These are phyloP conservation scores for Murraya koenigii DNA, from an alignment of 345 rosid genomes.

Conservation along the genomic window DNA sequence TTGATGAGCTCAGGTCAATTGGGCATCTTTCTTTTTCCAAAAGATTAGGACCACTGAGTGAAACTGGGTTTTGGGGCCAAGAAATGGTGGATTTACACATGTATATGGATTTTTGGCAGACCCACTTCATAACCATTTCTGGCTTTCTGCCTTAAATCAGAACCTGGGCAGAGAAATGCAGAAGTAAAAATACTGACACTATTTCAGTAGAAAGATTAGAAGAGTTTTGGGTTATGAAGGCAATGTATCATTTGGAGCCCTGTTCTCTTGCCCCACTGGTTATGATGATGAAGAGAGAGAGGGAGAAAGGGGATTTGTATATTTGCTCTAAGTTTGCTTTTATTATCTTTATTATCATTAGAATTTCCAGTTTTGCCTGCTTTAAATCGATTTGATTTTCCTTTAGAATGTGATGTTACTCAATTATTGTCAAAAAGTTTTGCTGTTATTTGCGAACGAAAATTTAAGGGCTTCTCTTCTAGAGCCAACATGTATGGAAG, in stretches of 20 bases:
- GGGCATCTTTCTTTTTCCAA: constrained; percentile 8
- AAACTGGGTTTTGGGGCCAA: not conserved
- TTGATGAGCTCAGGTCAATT: not conserved
- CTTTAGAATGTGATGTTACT: not conserved
- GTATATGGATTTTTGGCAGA: not conserved
- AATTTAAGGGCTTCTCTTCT: not conserved
- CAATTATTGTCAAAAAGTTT: not conserved
- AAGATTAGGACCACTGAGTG: constrained; percentile 29
- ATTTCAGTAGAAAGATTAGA: constrained; percentile 15
- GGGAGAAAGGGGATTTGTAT: not conserved
- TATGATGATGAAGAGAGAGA: not conserved
- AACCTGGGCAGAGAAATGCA: constrained; percentile 31
- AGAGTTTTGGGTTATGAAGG: constrained; percentile 1
- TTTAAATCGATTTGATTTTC: not conserved
- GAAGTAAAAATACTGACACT: constrained; percentile 26
- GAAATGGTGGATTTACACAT: not conserved
- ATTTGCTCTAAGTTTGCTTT: not conserved
- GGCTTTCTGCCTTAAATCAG: constrained; percentile 14
- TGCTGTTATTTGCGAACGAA: not conserved
- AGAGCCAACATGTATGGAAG: not conserved
- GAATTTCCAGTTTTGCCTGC: not conserved
- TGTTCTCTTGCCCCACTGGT: not conserved
- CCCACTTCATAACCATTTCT: constrained; percentile 6
- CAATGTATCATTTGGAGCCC: constrained; percentile 15
- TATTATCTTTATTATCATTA: not conserved